A percentile compares a stretch with the other conserved stretches of the same genome.
These are phyloP conservation scores for Ophiostoma angusticollis DNA, from an alignment of 2,329 filamentous ascomycete genomes.

Conservation along the genomic window DNA sequence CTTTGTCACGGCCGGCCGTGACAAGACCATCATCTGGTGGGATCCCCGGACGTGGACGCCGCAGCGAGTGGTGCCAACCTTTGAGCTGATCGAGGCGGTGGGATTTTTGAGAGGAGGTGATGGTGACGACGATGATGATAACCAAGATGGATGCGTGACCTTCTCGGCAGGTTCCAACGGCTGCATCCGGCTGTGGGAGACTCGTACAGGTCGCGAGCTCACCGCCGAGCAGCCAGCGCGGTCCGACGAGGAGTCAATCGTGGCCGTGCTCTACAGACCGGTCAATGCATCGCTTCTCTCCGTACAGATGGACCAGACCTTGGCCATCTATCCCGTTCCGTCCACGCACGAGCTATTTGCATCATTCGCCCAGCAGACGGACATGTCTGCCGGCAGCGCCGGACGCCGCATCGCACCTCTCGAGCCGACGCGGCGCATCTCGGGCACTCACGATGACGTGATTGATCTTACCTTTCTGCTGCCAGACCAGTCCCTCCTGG, in stretches of 20 bases:
- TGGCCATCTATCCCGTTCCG: constrained; percentile 54
- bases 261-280: constrained; percentile 55
- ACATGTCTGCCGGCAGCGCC: background rate
- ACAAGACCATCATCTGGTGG: constrained; percentile 93
- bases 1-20: constrained; percentile 73
- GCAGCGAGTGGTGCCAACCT: constrained; percentile 64
- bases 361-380: background rate
- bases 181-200: constrained; percentile 71
- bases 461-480: constrained; percentile 87
- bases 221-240: constrained; percentile 57
- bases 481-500: constrained; percentile 66
- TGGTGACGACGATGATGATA: background rate
- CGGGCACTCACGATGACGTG: constrained; percentile 93
- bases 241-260: constrained; percentile 52
- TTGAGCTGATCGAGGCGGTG: constrained; percentile 74
- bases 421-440: constrained; percentile 62
- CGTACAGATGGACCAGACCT: constrained; percentile 78
- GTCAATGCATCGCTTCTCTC: constrained; percentile 61
- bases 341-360: constrained; percentile 21
- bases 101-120: constrained; percentile 54
- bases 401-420: constrained; percentile 25
- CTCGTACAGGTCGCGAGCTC: constrained; percentile 62
- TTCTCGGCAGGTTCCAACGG: constrained; percentile 81
- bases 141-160: constrained; percentile 42
- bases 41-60: constrained; percentile 75